Evolutionary conservation across 2,329 filamentous ascomycete species (phyloP).

Genomic region (Curvularia eragrostidis): DNA sequence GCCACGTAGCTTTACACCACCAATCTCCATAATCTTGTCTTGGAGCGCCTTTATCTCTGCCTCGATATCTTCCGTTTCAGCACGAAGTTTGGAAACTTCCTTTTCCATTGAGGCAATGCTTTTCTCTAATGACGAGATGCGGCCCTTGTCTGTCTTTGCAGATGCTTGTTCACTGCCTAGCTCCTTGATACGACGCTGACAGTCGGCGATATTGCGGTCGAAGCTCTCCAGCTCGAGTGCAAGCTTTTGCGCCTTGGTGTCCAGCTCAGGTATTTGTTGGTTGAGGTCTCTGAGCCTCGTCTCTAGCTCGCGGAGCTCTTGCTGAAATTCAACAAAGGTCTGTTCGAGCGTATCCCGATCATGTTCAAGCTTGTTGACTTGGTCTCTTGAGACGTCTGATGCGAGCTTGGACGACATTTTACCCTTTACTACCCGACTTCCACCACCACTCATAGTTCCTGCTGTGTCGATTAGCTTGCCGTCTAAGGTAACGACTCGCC

Average conservation of each 20-base stretch:
- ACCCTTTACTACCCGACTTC: slow-evolving; percentile 85
- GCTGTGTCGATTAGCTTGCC: slow-evolving; percentile 97
- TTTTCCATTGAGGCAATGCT: slow-evolving; percentile 76
- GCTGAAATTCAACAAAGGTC: slow-evolving; percentile 83
- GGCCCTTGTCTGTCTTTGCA: slow-evolving; percentile 78
- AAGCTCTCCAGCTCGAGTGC: slow-evolving; percentile 86
- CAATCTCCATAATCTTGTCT: slow-evolving; percentile 97
- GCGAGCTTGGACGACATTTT: slow-evolving; percentile 96
- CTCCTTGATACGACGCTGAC: slow-evolving; percentile 84
- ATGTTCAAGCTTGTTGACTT: slow-evolving; percentile 83
- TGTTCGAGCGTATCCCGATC: slow-evolving; percentile 86
- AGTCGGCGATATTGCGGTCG: slow-evolving; percentile 81
- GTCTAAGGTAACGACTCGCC: slow-evolving; percentile 94
- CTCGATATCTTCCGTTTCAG: slow-evolving; percentile 88
- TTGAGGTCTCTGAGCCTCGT: slow-evolving; percentile 73
- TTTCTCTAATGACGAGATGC: slow-evolving; percentile 75
- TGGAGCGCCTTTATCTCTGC: slow-evolving; percentile 91
- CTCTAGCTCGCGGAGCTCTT: slow-evolving; percentile 82
- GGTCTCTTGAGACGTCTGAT: slow-evolving; percentile 85
- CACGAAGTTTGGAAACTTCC: slow-evolving; percentile 79
- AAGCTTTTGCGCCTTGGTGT: slow-evolving; percentile 92
- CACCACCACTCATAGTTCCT: slow-evolving; percentile 98
- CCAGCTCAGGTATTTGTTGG: slow-evolving; percentile 80
- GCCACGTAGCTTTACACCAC: slow-evolving; percentile 87
- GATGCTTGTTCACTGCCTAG: slow-evolving; percentile 80